These are phyloP conservation scores for Sambucus nigra DNA, from an alignment of 129 eudicot species.

Conservation along the genomic window DNA sequence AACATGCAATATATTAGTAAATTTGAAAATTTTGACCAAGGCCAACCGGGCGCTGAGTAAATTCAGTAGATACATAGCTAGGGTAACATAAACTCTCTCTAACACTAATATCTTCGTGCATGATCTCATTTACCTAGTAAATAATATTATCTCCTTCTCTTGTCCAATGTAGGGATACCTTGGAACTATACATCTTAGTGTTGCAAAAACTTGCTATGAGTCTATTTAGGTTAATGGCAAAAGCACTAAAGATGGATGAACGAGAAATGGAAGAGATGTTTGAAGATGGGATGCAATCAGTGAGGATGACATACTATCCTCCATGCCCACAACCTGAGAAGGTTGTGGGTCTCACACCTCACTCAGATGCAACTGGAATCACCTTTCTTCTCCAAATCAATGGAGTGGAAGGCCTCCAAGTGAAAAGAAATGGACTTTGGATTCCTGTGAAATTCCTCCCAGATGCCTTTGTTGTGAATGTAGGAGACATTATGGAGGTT, in stretches of 20 bases:
- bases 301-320: conserved; percentile 54
- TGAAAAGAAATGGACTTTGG: conserved; percentile 57
- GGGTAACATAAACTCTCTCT: too few relatives aligned
- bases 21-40: too few relatives aligned
- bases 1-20: too few relatives aligned
- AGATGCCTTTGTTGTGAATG: conserved; percentile 46
- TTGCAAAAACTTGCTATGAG: conserved; percentile 31
- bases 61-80: too few relatives aligned
- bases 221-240: conserved; percentile 29
- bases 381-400: conserved; percentile 45
- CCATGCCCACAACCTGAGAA: conserved; percentile 53
- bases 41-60: too few relatives aligned
- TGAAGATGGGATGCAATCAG: conserved; percentile 51
- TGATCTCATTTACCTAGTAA: too few relatives aligned
- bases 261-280: conserved; percentile 28
- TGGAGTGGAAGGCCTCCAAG: conserved; percentile 45
- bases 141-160: too few relatives aligned
- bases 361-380: conserved; percentile 49
- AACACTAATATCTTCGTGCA: too few relatives aligned
- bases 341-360: conserved; percentile 51
- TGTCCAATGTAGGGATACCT: conserved; percentile 23
- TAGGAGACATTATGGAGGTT: conserved; percentile 67
- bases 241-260: conserved; percentile 38
- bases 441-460: conserved; percentile 34
- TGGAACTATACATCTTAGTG: conserved; percentile 38